Evolutionary conservation across 2,329 filamentous ascomycete genomes (phyloP).

Genomic region (Fusarium haematococcum): DNA sequence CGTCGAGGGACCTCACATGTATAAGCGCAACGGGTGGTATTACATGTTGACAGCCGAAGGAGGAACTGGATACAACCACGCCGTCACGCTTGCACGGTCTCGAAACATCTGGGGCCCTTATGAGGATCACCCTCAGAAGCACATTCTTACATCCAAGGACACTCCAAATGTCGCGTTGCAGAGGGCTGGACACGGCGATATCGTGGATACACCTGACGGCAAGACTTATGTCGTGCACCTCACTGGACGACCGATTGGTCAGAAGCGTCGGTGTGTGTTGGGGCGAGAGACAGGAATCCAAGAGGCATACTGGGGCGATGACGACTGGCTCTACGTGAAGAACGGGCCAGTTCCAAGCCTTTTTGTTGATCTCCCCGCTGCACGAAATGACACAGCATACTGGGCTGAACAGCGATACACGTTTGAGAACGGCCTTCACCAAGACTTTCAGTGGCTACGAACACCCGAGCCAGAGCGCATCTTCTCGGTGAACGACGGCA

Average conservation of each 20-base stretch:
- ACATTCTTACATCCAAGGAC: slow-evolving; percentile 67
- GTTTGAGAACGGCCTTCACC: slow-evolving; percentile 58
- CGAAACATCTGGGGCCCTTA: slow-evolving; percentile 70
- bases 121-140: slow-evolving; percentile 67
- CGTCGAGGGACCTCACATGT: slow-evolving; percentile 69
- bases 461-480: slow-evolving; percentile 67
- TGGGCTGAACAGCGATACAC: slow-evolving; percentile 63
- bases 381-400: slow-evolving; percentile 60
- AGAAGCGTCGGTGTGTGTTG: slow-evolving; percentile 64
- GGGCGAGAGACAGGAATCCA: slow-evolving; percentile 70
- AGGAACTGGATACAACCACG: slow-evolving; percentile 71
- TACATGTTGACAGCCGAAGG: slow-evolving; percentile 71
- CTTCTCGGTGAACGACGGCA: slow-evolving; percentile 54
- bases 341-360: slow-evolving; percentile 67
- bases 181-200: slow-evolving; percentile 64
- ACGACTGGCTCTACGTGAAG: slow-evolving; percentile 74
- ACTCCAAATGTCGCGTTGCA: slow-evolving; percentile 62
- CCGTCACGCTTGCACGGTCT: slow-evolving; percentile 68
- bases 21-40: slow-evolving; percentile 69
- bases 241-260: slow-evolving; percentile 62
- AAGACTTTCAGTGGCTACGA: slow-evolving; percentile 69
- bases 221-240: slow-evolving; percentile 67
- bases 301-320: slow-evolving; percentile 67
- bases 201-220: slow-evolving; percentile 66
- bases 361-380: slow-evolving; percentile 62